Conservation (phyloP, 2,329 filamentous ascomycete genomes). For the Magnaporthales sp. region DNA sequence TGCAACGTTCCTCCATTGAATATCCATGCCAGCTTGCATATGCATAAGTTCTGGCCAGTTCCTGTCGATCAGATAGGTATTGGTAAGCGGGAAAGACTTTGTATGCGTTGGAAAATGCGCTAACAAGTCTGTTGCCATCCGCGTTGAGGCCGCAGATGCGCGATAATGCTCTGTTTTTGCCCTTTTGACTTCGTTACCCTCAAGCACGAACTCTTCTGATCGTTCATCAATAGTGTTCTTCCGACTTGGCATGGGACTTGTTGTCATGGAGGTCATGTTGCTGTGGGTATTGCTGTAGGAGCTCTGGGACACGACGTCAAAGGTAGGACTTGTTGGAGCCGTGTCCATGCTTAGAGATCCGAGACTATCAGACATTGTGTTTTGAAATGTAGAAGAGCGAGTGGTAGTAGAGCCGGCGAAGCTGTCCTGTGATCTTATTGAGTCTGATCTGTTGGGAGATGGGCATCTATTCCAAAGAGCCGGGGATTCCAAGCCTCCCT, state of each 20-base stretch:
- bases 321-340: not conserved
- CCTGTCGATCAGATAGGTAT: not conserved
- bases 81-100: not conserved
- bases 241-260: not conserved
- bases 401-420: not conserved
- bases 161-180: not conserved
- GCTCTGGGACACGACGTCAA: not conserved
- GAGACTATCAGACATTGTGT: not conserved
- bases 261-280: not conserved
- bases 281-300: not conserved
- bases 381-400: not conserved
- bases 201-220: not conserved
- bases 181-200: not conserved
- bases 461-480: not conserved
- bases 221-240: not conserved
- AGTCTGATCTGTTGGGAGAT: not conserved
- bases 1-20: not conserved
- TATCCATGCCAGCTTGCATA: not conserved
- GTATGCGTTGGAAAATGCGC: not conserved
- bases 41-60: not conserved
- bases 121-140: not conserved
- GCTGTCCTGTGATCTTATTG: not conserved
- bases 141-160: not conserved
- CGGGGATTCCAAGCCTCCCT: not conserved
- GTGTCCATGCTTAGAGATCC: not conserved